phyloP scores from a whole-genome alignment of 495 filamentous ascomycete genomes.

The Penicillium mononematosum region DNA sequence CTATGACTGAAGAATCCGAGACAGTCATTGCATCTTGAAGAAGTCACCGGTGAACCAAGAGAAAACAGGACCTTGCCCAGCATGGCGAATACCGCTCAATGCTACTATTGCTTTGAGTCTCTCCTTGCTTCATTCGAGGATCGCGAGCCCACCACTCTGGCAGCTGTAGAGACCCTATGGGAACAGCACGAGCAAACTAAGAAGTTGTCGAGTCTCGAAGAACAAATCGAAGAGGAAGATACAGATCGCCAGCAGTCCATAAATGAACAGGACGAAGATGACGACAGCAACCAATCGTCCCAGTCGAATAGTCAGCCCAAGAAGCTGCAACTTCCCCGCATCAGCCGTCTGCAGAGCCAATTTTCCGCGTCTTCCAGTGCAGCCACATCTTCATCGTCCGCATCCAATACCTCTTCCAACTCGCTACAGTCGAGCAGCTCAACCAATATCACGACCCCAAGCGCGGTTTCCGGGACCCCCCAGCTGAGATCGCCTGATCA shows the following conservation, averaged over 20 bases:
- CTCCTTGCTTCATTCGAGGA: slow-evolving; percentile 66
- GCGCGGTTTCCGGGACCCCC: slow-evolving; percentile 33
- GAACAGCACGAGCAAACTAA: slow-evolving; percentile 50
- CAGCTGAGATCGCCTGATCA: slow-evolving; percentile 27
- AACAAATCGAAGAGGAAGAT: slow-evolving; percentile 21
- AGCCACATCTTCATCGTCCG: slow-evolving; percentile 46
- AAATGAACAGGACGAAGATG: slow-evolving; percentile 32
- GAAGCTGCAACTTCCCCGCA: slow-evolving; percentile 32
- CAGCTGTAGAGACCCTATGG: slow-evolving; percentile 72
- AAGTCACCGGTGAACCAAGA: neutral
- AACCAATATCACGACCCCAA: slow-evolving; percentile 48
- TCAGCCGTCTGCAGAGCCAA: slow-evolving; percentile 38
- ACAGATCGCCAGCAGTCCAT: slow-evolving; percentile 18
- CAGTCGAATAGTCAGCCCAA: slow-evolving; percentile 19
- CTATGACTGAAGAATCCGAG: slow-evolving; percentile 11
- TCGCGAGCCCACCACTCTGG: slow-evolving; percentile 56
- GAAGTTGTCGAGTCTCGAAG: slow-evolving; percentile 35
- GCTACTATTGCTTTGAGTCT: slow-evolving; percentile 87
- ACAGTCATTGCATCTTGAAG: slow-evolving; percentile 6
- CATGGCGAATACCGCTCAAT: slow-evolving; percentile 85
- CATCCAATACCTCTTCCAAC: slow-evolving; percentile 45
- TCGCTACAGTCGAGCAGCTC: slow-evolving; percentile 38
- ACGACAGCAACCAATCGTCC: slow-evolving; percentile 26
- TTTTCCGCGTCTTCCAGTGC: slow-evolving; percentile 43
- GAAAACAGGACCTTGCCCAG: neutral